Conservation (phyloP, 2,329 filamentous ascomycete species). For the Fusarium goolgardi region DNA sequence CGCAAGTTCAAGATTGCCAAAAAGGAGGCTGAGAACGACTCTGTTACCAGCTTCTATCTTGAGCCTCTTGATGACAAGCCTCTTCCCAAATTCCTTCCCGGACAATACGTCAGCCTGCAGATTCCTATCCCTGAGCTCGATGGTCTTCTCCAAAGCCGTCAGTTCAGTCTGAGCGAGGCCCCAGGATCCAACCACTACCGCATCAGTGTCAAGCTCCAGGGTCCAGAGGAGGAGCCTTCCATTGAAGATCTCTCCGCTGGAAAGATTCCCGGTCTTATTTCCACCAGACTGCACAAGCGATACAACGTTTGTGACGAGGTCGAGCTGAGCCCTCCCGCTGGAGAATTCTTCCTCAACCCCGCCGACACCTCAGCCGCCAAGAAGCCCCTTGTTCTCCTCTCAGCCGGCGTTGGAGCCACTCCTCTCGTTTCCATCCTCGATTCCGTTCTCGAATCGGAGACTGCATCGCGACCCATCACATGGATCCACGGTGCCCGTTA, state of each 20-base stretch:
- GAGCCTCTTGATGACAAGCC: constrained; percentile 66
- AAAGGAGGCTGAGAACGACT: constrained; percentile 70
- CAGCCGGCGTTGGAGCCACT: constrained; percentile 75
- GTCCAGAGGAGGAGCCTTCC: constrained; percentile 48
- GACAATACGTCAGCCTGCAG: constrained; percentile 78
- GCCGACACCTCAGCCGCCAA: constrained; percentile 54
- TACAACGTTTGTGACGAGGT: constrained; percentile 64
- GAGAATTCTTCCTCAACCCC: constrained; percentile 71
- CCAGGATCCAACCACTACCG: constrained; percentile 71
- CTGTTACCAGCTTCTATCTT: constrained; percentile 77
- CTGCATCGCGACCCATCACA: constrained; percentile 60
- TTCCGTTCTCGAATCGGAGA: constrained; percentile 54
- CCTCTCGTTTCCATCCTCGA: constrained; percentile 75
- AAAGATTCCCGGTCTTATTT: constrained; percentile 61
- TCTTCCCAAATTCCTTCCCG: constrained; percentile 73
- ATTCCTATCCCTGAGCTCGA: constrained; percentile 68
- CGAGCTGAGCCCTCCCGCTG: constrained; percentile 66
- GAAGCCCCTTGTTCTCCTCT: constrained; percentile 72
- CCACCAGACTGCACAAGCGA: constrained; percentile 63
- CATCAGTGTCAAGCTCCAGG: constrained; percentile 79
- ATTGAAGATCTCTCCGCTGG: constrained; percentile 51
- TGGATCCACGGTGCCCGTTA: constrained; percentile 72
- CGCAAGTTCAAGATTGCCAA: constrained; percentile 66
- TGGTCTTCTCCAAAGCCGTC: constrained; percentile 74
- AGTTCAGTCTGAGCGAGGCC: constrained; percentile 78